A percentile compares a stretch with the other conserved stretches of the same genome.
Evolutionary conservation across 257 asterid species (phyloP).

Genomic region (Handroanthus guayacan): DNA sequence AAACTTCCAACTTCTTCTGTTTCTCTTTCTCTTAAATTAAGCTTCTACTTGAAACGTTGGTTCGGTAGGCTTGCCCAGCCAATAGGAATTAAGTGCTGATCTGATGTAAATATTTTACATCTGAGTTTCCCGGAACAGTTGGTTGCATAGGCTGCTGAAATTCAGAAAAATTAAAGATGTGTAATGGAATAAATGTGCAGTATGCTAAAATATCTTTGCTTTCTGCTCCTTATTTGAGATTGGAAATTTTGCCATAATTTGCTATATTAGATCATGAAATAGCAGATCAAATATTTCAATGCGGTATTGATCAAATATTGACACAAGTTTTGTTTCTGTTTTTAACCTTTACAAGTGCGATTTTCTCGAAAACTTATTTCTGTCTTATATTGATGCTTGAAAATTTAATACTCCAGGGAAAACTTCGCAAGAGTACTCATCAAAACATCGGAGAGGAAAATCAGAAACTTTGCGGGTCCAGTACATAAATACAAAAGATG

Average conservation of each 20-base stretch:
- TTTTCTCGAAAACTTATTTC: neutral
- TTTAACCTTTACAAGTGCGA: neutral
- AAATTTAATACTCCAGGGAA: constrained; percentile 51
- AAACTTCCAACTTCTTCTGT: neutral
- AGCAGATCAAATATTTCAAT: neutral
- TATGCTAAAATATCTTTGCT: neutral
- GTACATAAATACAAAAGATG: constrained; percentile 86
- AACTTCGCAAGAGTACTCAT: constrained; percentile 40
- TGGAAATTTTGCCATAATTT: neutral
- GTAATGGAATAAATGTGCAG: neutral
- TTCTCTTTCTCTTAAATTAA: neutral
- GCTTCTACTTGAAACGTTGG: neutral
- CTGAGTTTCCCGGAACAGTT: neutral
- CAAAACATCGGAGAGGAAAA: constrained; percentile 84
- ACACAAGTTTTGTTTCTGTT: neutral
- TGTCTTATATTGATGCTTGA: constrained; percentile 23
- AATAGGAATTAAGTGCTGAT: neutral
- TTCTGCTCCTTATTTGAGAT: neutral
- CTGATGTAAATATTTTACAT: neutral
- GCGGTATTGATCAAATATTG: neutral
- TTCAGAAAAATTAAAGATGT: neutral
- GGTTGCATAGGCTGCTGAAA: neutral
- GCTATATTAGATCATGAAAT: constrained; percentile 2
- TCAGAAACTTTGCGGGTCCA: constrained; percentile 85
- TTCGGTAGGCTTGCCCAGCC: neutral